Conservation (phyloP, 2,329 filamentous ascomycete species). For the Hypoxylon rubiginosum region DNA sequence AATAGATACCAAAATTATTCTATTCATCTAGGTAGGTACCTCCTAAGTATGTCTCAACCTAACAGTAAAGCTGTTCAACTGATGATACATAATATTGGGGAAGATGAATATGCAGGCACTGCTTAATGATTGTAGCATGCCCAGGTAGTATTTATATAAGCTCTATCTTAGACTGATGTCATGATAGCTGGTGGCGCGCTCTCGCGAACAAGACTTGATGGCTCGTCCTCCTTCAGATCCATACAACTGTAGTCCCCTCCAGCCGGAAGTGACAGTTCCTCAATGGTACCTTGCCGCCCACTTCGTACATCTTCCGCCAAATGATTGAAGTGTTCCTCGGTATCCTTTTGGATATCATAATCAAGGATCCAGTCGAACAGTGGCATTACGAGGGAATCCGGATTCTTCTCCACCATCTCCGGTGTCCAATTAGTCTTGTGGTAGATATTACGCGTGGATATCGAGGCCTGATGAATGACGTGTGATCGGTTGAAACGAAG, state of each 20-base stretch:
- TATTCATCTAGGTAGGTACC: no score
- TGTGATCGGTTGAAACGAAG: slow-evolving; percentile 48
- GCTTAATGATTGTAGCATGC: no score
- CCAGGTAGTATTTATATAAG: no score
- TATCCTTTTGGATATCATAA: slow-evolving; percentile 55
- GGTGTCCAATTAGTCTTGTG: slow-evolving; percentile 55
- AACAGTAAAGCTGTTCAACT: no score
- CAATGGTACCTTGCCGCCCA: slow-evolving; percentile 2
- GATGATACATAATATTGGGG: no score
- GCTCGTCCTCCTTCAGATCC: no score
- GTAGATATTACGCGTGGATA: slow-evolving; percentile 54
- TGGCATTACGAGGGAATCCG: slow-evolving; percentile 48
- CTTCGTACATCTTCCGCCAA: slow-evolving; percentile 2
- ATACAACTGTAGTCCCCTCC: background rate
- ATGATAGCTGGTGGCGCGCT: no score
- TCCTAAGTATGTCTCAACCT: no score
- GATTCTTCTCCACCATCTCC: slow-evolving; percentile 45
- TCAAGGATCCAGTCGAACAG: slow-evolving; percentile 56
- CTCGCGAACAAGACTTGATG: no score
- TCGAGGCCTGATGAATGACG: background rate
- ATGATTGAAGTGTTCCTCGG: slow-evolving; percentile 49
- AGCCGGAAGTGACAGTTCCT: slow-evolving; percentile 7
- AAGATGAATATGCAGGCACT: no score
- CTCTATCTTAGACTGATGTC: no score
- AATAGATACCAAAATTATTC: no score